Evolutionary conservation across 495 filamentous ascomycete species (phyloP).

Genomic region (Aspergillus avenaceus): DNA sequence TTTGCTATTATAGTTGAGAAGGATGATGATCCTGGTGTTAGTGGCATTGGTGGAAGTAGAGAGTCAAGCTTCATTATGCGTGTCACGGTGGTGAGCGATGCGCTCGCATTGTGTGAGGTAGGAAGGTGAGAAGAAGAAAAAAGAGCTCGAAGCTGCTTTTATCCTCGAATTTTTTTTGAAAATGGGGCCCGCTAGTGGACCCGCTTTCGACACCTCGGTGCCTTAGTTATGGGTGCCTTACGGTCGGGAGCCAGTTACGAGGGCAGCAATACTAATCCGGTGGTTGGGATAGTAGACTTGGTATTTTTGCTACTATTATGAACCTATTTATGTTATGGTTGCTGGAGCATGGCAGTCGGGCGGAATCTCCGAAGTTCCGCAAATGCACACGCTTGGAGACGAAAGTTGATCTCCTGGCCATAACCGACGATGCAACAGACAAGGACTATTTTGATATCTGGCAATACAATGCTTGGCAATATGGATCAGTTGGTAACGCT

Average conservation of each 20-base stretch:
- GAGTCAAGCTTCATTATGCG: slow-evolving; percentile 2
- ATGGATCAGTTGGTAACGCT: neutral
- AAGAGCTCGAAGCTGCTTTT: neutral
- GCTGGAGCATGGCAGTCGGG: neutral
- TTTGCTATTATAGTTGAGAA: neutral
- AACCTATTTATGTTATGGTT: neutral
- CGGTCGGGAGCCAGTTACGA: neutral
- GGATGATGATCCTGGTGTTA: neutral
- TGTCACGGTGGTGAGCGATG: neutral
- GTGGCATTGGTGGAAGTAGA: neutral
- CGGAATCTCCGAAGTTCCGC: too few species aligned
- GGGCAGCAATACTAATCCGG: neutral
- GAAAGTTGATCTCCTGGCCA: too few species aligned
- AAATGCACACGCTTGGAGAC: neutral
- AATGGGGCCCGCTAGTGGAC: neutral
- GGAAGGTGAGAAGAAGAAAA: neutral
- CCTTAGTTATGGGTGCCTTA: neutral
- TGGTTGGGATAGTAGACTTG: neutral
- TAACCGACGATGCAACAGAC: neutral
- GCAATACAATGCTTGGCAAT: too few species aligned
- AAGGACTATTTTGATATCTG: neutral
- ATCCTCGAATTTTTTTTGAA: neutral
- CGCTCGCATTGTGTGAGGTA: neutral
- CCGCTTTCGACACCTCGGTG: neutral
- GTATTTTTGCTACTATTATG: too few species aligned